Conservation (phyloP, 2,329 filamentous ascomycete genomes). For the Zelopaecilomyces penicillatus region DNA sequence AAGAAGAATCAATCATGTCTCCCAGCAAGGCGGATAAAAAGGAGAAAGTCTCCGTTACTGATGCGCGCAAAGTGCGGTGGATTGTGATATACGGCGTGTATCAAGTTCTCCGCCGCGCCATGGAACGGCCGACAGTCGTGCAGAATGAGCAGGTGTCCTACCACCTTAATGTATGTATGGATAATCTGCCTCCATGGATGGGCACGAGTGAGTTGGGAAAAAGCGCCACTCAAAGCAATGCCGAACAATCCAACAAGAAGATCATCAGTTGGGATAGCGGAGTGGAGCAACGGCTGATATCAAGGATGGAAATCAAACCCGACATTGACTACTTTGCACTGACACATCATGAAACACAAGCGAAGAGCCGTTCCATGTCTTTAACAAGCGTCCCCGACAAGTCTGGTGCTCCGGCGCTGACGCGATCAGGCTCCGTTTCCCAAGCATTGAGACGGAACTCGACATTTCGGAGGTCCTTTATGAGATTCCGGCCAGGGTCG, state of each 20-base stretch:
- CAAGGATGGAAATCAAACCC: constrained; percentile 38
- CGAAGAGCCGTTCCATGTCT: constrained; percentile 5
- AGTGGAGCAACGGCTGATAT: constrained; percentile 3
- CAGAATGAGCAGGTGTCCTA: constrained; percentile 51
- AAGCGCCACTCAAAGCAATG: constrained; percentile 16
- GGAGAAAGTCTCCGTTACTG: constrained; percentile 46
- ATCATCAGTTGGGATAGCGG: constrained; percentile 8
- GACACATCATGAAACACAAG: constrained; percentile 22
- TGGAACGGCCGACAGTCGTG: constrained; percentile 53
- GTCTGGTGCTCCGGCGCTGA: constrained; percentile 9
- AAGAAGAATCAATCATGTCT: constrained; percentile 46
- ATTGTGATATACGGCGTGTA: constrained; percentile 65
- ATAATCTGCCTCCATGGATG: constrained; percentile 39
- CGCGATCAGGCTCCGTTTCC: constrained; percentile 22
- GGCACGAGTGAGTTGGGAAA: constrained; percentile 15
- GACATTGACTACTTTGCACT: constrained; percentile 49
- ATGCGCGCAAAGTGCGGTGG: constrained; percentile 72
- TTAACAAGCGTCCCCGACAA: constrained; percentile 13
- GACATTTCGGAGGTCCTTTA: constrained; percentile 27
- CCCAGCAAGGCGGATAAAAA: constrained; percentile 45
- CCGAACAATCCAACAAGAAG: constrained; percentile 10
- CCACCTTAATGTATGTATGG: constrained; percentile 36
- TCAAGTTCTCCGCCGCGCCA: constrained; percentile 62
- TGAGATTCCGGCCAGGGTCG: constrained; percentile 19
- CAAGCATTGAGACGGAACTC: constrained; percentile 23